phyloP scores from a whole-genome alignment of 2,329 filamentous ascomycete genomes.

The Phaeosphaeriaceae sp. region DNA sequence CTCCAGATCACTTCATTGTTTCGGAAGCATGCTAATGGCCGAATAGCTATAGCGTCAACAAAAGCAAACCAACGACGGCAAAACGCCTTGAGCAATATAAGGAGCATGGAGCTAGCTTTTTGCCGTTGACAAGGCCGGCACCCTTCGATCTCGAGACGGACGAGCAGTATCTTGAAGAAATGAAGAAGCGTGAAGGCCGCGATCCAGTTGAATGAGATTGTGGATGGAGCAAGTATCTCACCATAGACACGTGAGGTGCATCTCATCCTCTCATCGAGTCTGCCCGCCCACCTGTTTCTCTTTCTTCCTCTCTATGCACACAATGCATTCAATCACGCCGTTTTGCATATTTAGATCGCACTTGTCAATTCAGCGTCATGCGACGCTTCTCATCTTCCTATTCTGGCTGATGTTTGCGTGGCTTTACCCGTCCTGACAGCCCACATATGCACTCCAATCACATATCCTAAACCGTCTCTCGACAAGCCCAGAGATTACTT shows the following conservation, averaged over 20 bases:
- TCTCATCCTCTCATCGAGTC: neutral
- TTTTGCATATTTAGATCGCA: neutral
- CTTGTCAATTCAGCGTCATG: neutral
- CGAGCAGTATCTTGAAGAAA: constrained; percentile 56
- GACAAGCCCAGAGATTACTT: no score
- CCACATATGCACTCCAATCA: neutral
- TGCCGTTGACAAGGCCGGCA: constrained; percentile 62
- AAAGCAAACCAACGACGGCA: constrained; percentile 55
- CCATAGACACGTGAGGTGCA: no score
- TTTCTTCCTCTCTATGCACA: neutral
- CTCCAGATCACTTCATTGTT: neutral
- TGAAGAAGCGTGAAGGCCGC: constrained; percentile 49
- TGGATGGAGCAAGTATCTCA: neutral
- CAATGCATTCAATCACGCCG: neutral
- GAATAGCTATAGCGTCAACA: constrained; percentile 68
- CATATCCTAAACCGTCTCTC: no score
- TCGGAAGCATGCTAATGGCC: neutral
- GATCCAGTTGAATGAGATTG: constrained; percentile 51
- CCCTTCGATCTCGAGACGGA: constrained; percentile 58
- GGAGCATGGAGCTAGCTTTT: constrained; percentile 54
- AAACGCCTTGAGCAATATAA: constrained; percentile 60
- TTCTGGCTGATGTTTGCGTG: constrained; percentile 1
- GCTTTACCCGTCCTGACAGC: constrained; percentile 1
- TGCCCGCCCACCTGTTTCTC: neutral
- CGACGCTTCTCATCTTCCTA: neutral